Base-by-base conservation (phyloP, 495 filamentous ascomycete species). In the Penicillium silybi region DNA sequence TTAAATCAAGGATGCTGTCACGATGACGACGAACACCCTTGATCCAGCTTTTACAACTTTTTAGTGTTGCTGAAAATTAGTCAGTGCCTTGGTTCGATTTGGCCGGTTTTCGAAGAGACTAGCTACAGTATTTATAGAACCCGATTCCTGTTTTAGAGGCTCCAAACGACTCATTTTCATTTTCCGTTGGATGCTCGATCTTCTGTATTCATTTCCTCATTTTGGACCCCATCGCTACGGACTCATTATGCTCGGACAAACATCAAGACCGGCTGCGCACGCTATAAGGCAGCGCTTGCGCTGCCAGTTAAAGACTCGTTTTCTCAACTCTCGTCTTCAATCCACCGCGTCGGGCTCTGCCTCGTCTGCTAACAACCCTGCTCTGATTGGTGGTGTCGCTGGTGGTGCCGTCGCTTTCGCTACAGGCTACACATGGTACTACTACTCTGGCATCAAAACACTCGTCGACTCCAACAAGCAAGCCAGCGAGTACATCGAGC, bases 391-490 rank as follows among this genome's bases (percentile, higher is more conserved):
- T 1, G 77, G 75, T 32, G 35, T 81, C 34, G 69, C 71, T 13
- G 76, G 81, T 11, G 81, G 77, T 25, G 61, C 72, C n/a, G 63
- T 76, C 2, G 79, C 77, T 27, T 72, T 79, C 39, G 39, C 70
- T 0, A 73, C 76, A 16, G 76, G 75, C 38, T 79, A 83, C 64
- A 45, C 47, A 32, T 77, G 62, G 63, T 85, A 85, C 64, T 73
- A 78, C 19, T 71, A 78, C 64, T 84, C 83, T n/a, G 79, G 83
- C 6, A 79, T 77, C 18, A 79, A 75, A 67, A 80, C 71, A 0
- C 57, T 79, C 20, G 67, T 80, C 0, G 68, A 76, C 16, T 68
- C 79, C 6, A 77, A 74, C 34, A 74, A 70, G 71, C 34, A 75
- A 71, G 34, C 66, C 77, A 43, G 71, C 76, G 62, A 62, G 25